Percentiles rank a stretch among this genome's conserved stretches.
Evolutionary conservation across 192 early-diverging fungal genomes (phyloP).

Genomic region (Coemansia sp.): DNA sequence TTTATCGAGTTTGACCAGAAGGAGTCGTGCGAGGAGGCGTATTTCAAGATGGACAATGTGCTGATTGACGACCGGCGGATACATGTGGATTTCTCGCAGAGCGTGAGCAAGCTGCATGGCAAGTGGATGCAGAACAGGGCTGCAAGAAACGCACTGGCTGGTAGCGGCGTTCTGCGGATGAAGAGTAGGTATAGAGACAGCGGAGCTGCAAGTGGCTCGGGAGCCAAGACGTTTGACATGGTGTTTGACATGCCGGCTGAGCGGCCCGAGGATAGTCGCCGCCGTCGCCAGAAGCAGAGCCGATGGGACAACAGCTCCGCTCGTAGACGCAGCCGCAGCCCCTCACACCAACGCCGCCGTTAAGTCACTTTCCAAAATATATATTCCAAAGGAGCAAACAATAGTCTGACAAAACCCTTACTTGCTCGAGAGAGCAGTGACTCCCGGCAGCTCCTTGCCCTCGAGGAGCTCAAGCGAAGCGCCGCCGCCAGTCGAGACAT

Average conservation of each 20-base stretch:
- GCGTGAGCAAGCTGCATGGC: conserved; percentile 81
- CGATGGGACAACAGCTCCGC: background rate
- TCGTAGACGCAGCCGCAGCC: conserved; percentile 12
- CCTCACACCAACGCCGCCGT: background rate
- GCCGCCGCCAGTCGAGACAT: conserved; percentile 97
- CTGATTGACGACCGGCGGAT: conserved; percentile 95
- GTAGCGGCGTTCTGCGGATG: background rate
- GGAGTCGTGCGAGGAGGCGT: conserved; percentile 88
- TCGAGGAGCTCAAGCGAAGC: conserved; percentile 95
- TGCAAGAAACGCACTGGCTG: background rate
- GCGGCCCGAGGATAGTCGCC: background rate
- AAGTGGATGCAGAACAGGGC: conserved; percentile 65
- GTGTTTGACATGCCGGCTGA: conserved; percentile 33
- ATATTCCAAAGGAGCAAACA: background rate
- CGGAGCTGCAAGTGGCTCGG: background rate
- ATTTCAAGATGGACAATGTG: conserved; percentile 97
- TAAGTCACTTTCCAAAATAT: background rate
- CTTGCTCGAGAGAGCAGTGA: conserved; percentile 70
- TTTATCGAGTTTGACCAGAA: conserved; percentile 96
- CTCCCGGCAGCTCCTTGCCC: conserved; percentile 88
- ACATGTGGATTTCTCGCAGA: conserved; percentile 98
- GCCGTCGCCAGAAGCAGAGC: too few species aligned
- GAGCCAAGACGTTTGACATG: conserved; percentile 17
- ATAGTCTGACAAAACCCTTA: conserved; percentile 4
- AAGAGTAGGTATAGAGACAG: conserved; percentile 17